Evolutionary conservation across 306 rosid genomes (phyloP).

Genomic region (Cicer judaicum): DNA sequence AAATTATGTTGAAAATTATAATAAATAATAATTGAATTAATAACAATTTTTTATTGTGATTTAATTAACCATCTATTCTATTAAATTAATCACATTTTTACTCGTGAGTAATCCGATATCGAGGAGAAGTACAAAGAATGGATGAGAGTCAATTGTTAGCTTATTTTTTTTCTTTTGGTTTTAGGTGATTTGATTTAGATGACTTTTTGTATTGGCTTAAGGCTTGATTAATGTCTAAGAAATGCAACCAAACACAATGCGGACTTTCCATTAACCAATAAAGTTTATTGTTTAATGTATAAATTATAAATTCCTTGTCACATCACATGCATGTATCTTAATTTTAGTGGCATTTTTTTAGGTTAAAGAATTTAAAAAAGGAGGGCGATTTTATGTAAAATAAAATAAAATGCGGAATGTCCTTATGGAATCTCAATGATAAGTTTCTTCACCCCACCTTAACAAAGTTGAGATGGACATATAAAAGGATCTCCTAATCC

Average conservation of each 20-base stretch:
- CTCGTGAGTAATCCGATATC: no score
- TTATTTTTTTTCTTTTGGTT: neutral
- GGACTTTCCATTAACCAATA: constrained; percentile 38
- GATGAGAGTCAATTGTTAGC: no score
- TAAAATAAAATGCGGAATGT: neutral
- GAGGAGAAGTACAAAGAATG: no score
- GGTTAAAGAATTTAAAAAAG: neutral
- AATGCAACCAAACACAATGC: constrained; percentile 3
- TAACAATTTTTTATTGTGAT: no score
- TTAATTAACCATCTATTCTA: no score
- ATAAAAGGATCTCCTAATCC: neutral
- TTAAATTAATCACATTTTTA: no score
- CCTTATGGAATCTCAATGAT: neutral
- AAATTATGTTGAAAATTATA: no score
- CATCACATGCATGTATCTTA: neutral
- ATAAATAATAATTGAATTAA: no score
- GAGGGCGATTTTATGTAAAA: neutral
- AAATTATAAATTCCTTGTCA: neutral
- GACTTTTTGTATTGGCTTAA: constrained; percentile 9
- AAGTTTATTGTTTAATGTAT: neutral
- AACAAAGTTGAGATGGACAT: constrained; percentile 6
- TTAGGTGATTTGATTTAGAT: neutral
- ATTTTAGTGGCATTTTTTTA: neutral
- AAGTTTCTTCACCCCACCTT: constrained; percentile 2
- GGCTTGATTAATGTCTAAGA: constrained; percentile 38